Evolutionary conservation across 805 yeast genomes (phyloP), one percentile per base, ranked within the genome.

Genomic region (Ogataea parapolymorpha): DNA sequence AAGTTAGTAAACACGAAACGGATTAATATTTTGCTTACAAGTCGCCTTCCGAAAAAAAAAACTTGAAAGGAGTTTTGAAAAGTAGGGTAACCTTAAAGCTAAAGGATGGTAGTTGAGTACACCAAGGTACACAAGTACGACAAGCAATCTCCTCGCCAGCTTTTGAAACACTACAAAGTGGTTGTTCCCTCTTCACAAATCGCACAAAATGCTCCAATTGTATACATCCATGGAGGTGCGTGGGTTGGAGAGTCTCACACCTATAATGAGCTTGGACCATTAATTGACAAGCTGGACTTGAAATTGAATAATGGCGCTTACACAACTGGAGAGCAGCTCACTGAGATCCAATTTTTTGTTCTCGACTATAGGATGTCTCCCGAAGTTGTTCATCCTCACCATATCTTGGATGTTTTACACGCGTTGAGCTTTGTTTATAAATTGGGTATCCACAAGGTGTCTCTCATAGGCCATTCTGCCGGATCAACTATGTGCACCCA

Each of bases 151-250:
- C 42, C 46, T 2, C 46, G 53, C 6, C 58, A 54, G 24, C 45
- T 46, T 29, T 30, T 49, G 25, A 51, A 54, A 35, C 50, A 35
- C n/a, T 49, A 41, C 18, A 22, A 29, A 15, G 14, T 50, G 7
- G 3, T 41, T 2, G 33, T 43, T 11, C 46, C 53, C 1, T 11
- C 28, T n/a, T 13, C 16, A 9, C 24, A 14, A 16, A 26, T 37
- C 5, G 13, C 32, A 3, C 9, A 20, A 5, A 24, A 12, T 17
- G 27, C 15, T 13, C 54, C 57, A n/a, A 26, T 55, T 5, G 70
- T 85, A 1, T 80, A 79, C 50, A 72, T 87, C 28, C 96, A 87
- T 61, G 96, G 96, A 1, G 96, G 96, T 0, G 95, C 89, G 0
- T 87, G 95, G 95, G 69, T 86, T 46, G 95, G 84, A 54, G 76